Evolutionary conservation across 192 early-diverging fungal genomes (phyloP), one percentile per base, ranked within the genome.

Genomic region (Coemansia sp.): DNA sequence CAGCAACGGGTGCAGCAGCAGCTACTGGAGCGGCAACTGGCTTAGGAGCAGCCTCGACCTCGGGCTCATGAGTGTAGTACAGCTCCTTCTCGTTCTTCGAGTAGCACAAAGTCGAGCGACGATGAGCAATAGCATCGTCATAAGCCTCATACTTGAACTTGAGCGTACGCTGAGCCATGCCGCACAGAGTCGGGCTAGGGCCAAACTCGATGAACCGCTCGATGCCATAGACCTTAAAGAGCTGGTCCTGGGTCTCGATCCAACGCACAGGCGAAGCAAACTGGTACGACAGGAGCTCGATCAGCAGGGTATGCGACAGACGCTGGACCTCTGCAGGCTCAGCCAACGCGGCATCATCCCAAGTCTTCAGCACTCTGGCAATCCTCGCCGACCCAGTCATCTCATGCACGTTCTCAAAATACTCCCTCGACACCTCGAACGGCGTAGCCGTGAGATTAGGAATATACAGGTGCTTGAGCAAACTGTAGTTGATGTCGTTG

Each of bases 71-170:
- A 62, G 89, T 87, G 76, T 98, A 96, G 86, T 96, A 98, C 55
- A 98, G 94, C 72, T 98, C 95, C 86, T 92, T 93, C 63, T 87
- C 67, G 78, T 98, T 89, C 88, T 96, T 96, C 74, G 90, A 85
- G 62, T 89, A 92, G 79, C 92, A 94, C 68, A 96, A 85, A 65
- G 91, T 93, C n/a, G 90, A 87, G 77, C 96, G 93, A 70, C 91
- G 90, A 70, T 90, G 89, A 59, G 92, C 95, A 70, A 95, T 87
- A 31, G 96, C 96, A 68, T 94, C 93, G 73, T 98, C 96, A 64
- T 96, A 94, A 3, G 93, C 93, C 84, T 95, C 92, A 69, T 96
- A 98, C 88, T 98, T 98, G 87, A 95, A 89, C 88, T 94, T 95
- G 63, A 98, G 86, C 0, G 96, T 98, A 68, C 94, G 90, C 64